phyloP scores from a whole-genome alignment of 148 eudicot genomes.

The Rhododendron vialii region DNA sequence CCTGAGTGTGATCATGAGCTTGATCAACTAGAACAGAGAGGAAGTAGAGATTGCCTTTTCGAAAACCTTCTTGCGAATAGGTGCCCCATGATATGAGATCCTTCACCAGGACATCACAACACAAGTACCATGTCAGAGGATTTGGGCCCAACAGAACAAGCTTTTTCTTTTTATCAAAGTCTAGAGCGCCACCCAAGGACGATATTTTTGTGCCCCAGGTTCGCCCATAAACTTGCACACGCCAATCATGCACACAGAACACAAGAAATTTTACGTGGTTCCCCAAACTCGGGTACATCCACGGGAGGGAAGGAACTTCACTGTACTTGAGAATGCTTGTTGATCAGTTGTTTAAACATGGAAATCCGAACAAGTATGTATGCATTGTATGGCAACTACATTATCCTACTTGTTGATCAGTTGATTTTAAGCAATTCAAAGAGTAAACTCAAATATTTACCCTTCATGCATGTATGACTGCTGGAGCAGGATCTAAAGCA shows the following conservation, averaged over 20 bases:
- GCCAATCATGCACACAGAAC: too few species aligned
- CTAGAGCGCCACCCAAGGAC: too few species aligned
- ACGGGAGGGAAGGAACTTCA: too few species aligned
- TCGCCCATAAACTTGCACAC: too few species aligned
- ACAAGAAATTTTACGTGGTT: too few species aligned
- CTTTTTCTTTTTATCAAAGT: too few species aligned
- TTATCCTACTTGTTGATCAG: neutral
- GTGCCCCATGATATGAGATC: neutral
- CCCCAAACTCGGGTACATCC: too few species aligned
- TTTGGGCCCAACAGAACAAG: neutral
- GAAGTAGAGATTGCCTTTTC: neutral
- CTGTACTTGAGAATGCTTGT: too few species aligned
- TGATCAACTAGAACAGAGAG: neutral
- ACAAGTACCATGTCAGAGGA: neutral
- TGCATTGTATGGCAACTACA: neutral
- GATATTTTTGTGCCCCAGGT: too few species aligned
- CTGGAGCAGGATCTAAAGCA: slow-evolving; percentile 15
- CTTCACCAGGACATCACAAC: neutral
- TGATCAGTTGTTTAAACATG: neutral
- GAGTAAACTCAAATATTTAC: neutral
- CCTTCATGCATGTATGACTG: neutral
- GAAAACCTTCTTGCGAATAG: neutral
- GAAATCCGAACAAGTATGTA: neutral
- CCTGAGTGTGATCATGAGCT: neutral
- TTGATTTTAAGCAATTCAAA: neutral